Conservation (phyloP, 2,329 filamentous ascomycete genomes). For the Arthrocladium fulminans region DNA sequence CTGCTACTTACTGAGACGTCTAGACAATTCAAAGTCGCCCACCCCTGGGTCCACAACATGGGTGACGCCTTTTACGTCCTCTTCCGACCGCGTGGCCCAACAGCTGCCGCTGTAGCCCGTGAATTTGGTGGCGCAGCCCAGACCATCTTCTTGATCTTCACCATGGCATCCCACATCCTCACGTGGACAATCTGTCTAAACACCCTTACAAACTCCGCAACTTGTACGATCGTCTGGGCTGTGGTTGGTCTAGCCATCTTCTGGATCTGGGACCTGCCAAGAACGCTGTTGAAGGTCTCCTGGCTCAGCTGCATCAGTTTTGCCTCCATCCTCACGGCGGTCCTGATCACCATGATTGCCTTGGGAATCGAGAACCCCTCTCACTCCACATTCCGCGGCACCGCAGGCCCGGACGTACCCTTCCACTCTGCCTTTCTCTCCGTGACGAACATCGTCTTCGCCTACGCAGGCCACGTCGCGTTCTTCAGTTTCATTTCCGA, state of each 20-base stretch:
- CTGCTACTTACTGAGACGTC: conserved; percentile 41
- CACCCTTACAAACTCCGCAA: conserved; percentile 51
- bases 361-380: conserved; percentile 46
- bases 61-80: conserved; percentile 59
- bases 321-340: conserved; percentile 53
- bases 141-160: conserved; percentile 56
- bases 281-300: conserved; percentile 55
- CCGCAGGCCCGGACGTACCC: conserved; percentile 30
- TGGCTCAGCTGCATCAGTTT: conserved; percentile 58
- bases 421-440: conserved; percentile 52
- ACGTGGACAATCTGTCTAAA: conserved; percentile 63
- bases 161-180: conserved; percentile 62
- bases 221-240: conserved; percentile 57
- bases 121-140: conserved; percentile 56
- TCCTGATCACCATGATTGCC: conserved; percentile 58
- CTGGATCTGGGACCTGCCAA: conserved; percentile 50
- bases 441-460: conserved; percentile 61
- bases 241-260: conserved; percentile 52
- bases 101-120: conserved; percentile 40
- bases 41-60: conserved; percentile 54
- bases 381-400: conserved; percentile 41
- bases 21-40: conserved; percentile 5
- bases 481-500: conserved; percentile 61
- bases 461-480: conserved; percentile 56
- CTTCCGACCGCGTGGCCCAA: conserved; percentile 36